phyloP scores from a whole-genome alignment of 202 grass and related monocot genomes.

The Panicum virgatum region DNA sequence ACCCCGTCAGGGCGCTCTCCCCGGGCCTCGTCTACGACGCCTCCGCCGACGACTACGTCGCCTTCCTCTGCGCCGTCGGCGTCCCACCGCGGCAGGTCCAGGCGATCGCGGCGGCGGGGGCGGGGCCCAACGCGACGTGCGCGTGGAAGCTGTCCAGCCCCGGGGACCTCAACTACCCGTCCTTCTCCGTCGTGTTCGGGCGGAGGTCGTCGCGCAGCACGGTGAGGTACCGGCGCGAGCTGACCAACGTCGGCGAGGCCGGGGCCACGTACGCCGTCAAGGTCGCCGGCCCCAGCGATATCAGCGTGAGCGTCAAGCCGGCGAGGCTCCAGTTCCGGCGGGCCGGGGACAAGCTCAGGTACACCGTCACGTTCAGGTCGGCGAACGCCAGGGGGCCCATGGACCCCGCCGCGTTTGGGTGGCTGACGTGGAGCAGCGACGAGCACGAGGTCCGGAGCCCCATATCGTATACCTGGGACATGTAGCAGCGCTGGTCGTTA shows the following conservation, averaged over 20 bases:
- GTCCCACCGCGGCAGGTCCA: slow-evolving; percentile 48
- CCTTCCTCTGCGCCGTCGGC: slow-evolving; percentile 68
- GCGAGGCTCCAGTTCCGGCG: slow-evolving; percentile 58
- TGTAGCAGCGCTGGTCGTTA: neutral
- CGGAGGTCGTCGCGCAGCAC: slow-evolving; percentile 41
- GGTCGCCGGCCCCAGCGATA: slow-evolving; percentile 44
- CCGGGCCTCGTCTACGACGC: slow-evolving; percentile 81
- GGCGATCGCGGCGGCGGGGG: slow-evolving; percentile 41
- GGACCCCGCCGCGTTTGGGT: slow-evolving; percentile 51
- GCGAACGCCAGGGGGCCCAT: slow-evolving; percentile 28
- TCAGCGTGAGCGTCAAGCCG: slow-evolving; percentile 56
- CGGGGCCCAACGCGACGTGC: slow-evolving; percentile 49
- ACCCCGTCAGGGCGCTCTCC: slow-evolving; percentile 62
- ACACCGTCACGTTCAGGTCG: slow-evolving; percentile 58
- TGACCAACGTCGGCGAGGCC: slow-evolving; percentile 61
- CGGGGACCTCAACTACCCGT: slow-evolving; percentile 81
- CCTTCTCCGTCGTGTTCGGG: slow-evolving; percentile 63
- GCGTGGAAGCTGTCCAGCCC: slow-evolving; percentile 52
- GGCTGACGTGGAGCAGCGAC: slow-evolving; percentile 55
- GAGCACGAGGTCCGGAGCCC: slow-evolving; percentile 62
- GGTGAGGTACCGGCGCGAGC: slow-evolving; percentile 52
- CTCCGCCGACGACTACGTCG: slow-evolving; percentile 58
- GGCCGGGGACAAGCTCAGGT: slow-evolving; percentile 47
- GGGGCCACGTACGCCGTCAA: slow-evolving; percentile 37
- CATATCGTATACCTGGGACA: slow-evolving; percentile 59